Conservation (phyloP, 2,329 filamentous ascomycete species). For the Domatiomyces globalis region DNA sequence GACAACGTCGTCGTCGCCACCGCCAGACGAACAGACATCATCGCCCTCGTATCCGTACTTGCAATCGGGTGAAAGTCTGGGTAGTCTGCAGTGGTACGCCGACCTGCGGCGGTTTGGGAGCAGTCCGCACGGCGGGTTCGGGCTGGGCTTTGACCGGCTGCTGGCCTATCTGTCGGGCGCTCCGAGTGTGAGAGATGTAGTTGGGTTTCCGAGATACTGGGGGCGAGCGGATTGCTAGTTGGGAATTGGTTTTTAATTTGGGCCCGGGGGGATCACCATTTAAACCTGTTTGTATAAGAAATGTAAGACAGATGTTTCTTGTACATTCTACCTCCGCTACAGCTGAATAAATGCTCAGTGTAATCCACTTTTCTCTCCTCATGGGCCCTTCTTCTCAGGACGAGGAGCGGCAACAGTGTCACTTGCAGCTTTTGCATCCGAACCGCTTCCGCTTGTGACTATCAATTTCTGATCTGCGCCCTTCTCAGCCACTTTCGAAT, state of each 20-base stretch:
- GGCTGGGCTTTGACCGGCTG: conserved; percentile 76
- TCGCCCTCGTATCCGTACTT: conserved; percentile 24
- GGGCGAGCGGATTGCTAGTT: conserved; percentile 38
- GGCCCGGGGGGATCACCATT: too few species aligned
- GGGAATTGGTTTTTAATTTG: neutral
- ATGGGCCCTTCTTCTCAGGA: neutral
- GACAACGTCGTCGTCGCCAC: conserved; percentile 3
- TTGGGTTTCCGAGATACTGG: conserved; percentile 64
- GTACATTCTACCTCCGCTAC: neutral
- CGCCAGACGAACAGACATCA: neutral
- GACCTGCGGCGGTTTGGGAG: conserved; percentile 84
- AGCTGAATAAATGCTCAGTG: neutral
- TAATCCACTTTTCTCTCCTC: neutral
- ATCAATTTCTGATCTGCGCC: neutral
- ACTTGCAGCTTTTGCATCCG: neutral
- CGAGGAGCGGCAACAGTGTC: neutral
- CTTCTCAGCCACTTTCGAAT: conserved; percentile 6
- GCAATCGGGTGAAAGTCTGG: conserved; percentile 27
- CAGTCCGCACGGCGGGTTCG: conserved; percentile 81
- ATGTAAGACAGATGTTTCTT: neutral
- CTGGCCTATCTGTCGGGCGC: conserved; percentile 72
- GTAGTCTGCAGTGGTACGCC: conserved; percentile 67
- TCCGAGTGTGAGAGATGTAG: conserved; percentile 68
- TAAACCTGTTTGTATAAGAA: too few species aligned
- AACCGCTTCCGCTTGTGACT: neutral